Percentiles rank a stretch among this genome's conserved stretches.
Evolutionary conservation across 2,329 filamentous ascomycete genomes (phyloP).

Genomic region (Paradendryphiella salina): DNA sequence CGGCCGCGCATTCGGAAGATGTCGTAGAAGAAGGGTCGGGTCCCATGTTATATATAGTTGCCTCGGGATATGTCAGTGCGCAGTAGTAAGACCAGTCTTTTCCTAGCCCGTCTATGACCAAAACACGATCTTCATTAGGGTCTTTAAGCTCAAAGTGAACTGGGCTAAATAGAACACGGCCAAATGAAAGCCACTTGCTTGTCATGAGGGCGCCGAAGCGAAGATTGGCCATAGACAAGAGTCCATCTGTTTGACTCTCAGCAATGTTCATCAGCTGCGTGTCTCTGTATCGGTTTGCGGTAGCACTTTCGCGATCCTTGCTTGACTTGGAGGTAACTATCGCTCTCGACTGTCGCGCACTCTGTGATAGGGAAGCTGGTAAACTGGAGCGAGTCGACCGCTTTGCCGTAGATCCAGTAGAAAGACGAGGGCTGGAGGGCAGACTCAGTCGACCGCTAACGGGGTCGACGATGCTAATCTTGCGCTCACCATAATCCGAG

Average conservation of each 20-base stretch:
- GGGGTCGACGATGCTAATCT: slow-evolving; percentile 45
- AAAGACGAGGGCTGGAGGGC: slow-evolving; percentile 39
- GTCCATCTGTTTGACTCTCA: slow-evolving; percentile 44
- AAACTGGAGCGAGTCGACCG: slow-evolving; percentile 44
- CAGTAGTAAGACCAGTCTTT: slow-evolving; percentile 90
- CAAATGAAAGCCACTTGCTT: slow-evolving; percentile 85
- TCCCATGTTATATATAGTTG: slow-evolving; percentile 73
- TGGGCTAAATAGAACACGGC: slow-evolving; percentile 80
- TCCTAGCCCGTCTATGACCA: slow-evolving; percentile 82
- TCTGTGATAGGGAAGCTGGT: slow-evolving; percentile 34
- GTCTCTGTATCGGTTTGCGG: slow-evolving; percentile 52
- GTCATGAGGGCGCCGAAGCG: slow-evolving; percentile 81
- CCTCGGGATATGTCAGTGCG: slow-evolving; percentile 74
- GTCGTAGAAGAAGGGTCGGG: slow-evolving; percentile 33
- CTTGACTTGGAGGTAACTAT: slow-evolving; percentile 39
- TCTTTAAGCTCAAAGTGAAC: slow-evolving; percentile 70
- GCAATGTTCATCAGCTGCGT: slow-evolving; percentile 59
- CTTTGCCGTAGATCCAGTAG: slow-evolving; percentile 33
- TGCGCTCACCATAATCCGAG: slow-evolving; percentile 54
- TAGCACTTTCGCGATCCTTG: slow-evolving; percentile 41
- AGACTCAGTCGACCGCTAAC: slow-evolving; percentile 46
- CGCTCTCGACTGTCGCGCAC: slow-evolving; percentile 40
- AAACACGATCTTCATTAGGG: slow-evolving; percentile 63
- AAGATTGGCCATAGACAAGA: slow-evolving; percentile 68
- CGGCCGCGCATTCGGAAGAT: slow-evolving; percentile 19